A percentile compares a stretch with the other conserved stretches of the same genome.
These are phyloP conservation scores for Sporothrix humicola DNA, from an alignment of 2,329 filamentous ascomycete species.

Conservation along the genomic window DNA sequence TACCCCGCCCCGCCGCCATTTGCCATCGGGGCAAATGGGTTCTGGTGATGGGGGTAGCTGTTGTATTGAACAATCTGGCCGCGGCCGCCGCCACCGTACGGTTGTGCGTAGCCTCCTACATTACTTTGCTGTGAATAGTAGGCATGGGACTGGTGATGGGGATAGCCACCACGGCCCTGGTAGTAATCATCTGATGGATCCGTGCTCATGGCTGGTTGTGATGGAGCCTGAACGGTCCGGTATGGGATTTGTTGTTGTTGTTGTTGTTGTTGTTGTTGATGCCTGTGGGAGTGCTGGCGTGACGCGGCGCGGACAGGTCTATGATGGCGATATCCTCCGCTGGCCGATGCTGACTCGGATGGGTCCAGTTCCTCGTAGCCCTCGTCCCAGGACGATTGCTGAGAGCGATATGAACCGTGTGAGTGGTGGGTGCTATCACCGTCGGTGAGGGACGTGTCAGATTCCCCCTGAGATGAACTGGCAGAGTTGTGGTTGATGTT, in stretches of 20 bases:
- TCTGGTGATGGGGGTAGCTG: constrained; percentile 41
- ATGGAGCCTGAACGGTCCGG: constrained; percentile 45
- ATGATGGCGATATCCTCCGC: constrained; percentile 45
- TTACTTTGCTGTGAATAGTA: constrained; percentile 52
- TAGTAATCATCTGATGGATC: constrained; percentile 69
- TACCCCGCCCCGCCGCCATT: constrained; percentile 49
- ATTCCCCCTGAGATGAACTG: constrained; percentile 38
- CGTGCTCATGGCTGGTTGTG: constrained; percentile 61
- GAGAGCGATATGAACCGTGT: constrained; percentile 37
- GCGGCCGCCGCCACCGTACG: constrained; percentile 43
- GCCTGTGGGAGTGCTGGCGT: constrained; percentile 48
- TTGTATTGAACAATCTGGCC: constrained; percentile 56
- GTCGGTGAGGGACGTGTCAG: constrained; percentile 42
- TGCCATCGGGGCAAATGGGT: constrained; percentile 54
- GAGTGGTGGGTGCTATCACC: constrained; percentile 49
- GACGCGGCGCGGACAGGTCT: constrained; percentile 48
- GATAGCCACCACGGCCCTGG: constrained; percentile 45
- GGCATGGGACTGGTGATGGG: constrained; percentile 39
- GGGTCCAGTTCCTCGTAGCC: constrained; percentile 60
- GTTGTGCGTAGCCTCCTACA: constrained; percentile 50
- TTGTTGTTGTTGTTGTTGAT: constrained; percentile 44
- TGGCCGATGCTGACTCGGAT: constrained; percentile 63
- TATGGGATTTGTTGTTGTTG: constrained; percentile 42
- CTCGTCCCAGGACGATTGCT: constrained; percentile 46
- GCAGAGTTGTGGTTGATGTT: constrained; percentile 40